Percentiles rank a stretch among this genome's conserved stretches.
Conservation (phyloP, 129 eudicot genomes). For the Flaveria ramosissima region DNA sequence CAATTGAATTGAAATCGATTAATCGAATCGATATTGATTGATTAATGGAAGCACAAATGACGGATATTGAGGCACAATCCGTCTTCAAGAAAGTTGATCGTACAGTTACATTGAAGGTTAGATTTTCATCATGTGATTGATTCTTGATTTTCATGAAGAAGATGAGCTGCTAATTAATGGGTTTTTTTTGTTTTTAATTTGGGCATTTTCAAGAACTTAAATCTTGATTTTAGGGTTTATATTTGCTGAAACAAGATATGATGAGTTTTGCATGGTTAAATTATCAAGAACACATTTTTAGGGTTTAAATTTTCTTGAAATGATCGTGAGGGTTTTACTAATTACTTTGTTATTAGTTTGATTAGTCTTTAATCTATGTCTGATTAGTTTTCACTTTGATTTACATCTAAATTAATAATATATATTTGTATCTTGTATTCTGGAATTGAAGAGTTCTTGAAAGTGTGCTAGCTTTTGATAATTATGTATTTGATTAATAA, state of each 20-base stretch:
- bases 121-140: slow-evolving; percentile 1
- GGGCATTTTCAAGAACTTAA: not conserved
- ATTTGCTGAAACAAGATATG: not conserved
- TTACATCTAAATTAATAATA: not conserved
- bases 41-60: slow-evolving; percentile 31
- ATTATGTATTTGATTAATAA: not conserved
- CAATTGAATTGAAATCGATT: not conserved
- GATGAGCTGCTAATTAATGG: not conserved
- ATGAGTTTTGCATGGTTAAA: not conserved
- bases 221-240: not conserved
- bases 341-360: no score
- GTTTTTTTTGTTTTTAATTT: not conserved
- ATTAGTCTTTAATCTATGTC: no score
- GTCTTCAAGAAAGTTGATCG: slow-evolving; percentile 45
- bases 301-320: slow-evolving; percentile 21
- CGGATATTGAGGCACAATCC: slow-evolving; percentile 43
- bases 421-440: not conserved
- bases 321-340: not conserved
- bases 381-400: no score
- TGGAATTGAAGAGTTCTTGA: not conserved
- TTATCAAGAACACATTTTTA: not conserved
- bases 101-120: slow-evolving; percentile 53
- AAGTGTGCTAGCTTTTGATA: not conserved
- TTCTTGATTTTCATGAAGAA: not conserved
- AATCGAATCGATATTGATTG: not conserved